Evolutionary conservation across 352 stramenopile genomes (phyloP), one percentile per base, ranked within the genome.

Genomic region (Phytopythium litorale): DNA sequence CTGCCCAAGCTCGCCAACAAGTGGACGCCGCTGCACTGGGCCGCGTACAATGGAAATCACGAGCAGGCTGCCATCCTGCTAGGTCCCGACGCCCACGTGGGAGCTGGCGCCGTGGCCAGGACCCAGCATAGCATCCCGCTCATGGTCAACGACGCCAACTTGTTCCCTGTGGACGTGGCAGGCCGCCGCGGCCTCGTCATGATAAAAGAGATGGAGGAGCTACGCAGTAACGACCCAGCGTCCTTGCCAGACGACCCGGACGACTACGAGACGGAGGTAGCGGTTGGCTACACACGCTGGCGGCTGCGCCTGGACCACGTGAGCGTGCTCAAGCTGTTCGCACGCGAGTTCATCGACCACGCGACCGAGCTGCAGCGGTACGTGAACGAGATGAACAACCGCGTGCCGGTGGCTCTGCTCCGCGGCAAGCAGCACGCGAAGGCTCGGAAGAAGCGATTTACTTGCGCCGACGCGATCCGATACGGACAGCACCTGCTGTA

Each of bases 401-500:
- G 81, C 3, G 58, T 81, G 45, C 76, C 79, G 4, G 30, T 70
- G 38, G 21, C 74, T 46, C 25, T 73, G 9, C 37, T 76, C 28
- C 49, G 54, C 0, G 63, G 57, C 16, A 58, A 64, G 18, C 59
- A 72, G 25, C 54, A 58, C 40, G 68, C 56, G 25, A 5, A 46
- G 13, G 58, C 61, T 53, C 42, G 55, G 30, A 48, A 64, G 53
- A 37, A 46, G 25, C 25, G 21, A 2, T 81, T 83, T 49, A 70
- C 66, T 8, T 59, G 61, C 25, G 58, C 71, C 25, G 78, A 88
- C 45, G 78, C 70, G 15, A 69, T 89, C 35, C 79, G 84, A 0
- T 93, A 93, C 37, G 84, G 81, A 3, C 84, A 93, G 62, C 84
- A 93, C 43, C 55, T 93, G 56, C 63, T 93, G 12, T 93, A 90